phyloP scores from a whole-genome alignment of 345 rosid species.

The Excoecaria agallocha region DNA sequence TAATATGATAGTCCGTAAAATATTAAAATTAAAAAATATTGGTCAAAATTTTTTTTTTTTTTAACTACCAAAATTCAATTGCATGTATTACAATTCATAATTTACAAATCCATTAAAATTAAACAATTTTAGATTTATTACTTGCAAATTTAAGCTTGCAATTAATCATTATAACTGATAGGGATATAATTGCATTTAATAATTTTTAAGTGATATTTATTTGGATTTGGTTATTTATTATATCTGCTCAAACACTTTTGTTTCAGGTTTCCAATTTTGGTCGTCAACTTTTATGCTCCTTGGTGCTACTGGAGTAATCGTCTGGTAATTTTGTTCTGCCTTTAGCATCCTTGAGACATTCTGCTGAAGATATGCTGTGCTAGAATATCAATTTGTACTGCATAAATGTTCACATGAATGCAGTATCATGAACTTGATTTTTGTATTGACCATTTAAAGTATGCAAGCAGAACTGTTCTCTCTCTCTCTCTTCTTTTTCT shows the following conservation, averaged over 20 bases:
- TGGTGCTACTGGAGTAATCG: constrained; percentile 98
- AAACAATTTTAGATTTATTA: neutral
- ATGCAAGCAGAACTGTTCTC: neutral
- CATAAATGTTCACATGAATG: neutral
- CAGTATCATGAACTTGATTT: neutral
- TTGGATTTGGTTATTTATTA: neutral
- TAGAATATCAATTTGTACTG: neutral
- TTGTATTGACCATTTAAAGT: neutral
- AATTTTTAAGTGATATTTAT: neutral
- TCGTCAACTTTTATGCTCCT: constrained; percentile 92
- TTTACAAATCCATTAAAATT: neutral
- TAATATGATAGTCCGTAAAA: neutral
- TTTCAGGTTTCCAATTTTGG: constrained; percentile 81
- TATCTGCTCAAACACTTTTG: constrained; percentile 1
- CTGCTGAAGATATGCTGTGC: neutral
- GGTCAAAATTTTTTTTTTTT: neutral
- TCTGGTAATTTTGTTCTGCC: constrained; percentile 53
- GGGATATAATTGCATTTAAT: neutral
- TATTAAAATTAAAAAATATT: neutral
- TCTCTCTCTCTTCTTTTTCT: neutral
- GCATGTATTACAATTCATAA: neutral
- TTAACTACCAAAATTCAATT: neutral
- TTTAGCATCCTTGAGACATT: neutral
- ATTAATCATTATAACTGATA: neutral
- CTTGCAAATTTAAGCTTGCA: neutral